phyloP scores from a whole-genome alignment of 2,329 filamentous ascomycete genomes.

The Fusarium multiceps region DNA sequence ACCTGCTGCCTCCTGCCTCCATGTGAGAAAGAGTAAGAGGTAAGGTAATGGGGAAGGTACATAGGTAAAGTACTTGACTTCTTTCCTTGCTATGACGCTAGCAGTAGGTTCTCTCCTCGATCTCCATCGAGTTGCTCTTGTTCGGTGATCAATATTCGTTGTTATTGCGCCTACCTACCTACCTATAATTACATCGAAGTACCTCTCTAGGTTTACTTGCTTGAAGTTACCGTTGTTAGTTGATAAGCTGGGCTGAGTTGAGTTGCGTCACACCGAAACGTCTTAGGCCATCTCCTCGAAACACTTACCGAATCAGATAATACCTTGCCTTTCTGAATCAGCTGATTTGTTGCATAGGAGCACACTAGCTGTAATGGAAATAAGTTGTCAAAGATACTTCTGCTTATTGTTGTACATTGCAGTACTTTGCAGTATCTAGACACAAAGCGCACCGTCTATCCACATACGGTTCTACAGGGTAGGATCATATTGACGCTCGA shows the following conservation, averaged over 20 bases:
- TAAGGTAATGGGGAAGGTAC: conserved; percentile 8
- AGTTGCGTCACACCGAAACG: conserved; percentile 29
- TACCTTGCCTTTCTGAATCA: background rate
- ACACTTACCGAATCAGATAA: background rate
- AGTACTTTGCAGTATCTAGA: background rate
- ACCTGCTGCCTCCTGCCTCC: background rate
- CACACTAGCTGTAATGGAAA: background rate
- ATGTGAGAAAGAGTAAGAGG: background rate
- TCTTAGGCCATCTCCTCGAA: background rate
- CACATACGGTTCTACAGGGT: background rate
- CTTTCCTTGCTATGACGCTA: background rate
- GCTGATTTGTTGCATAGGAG: background rate
- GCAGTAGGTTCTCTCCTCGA: background rate
- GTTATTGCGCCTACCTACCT: background rate
- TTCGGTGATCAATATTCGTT: background rate
- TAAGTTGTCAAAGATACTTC: background rate
- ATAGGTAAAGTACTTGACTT: background rate
- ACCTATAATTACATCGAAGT: background rate
- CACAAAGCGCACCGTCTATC: background rate
- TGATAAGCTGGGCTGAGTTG: conserved; percentile 10
- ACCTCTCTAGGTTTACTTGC: too few relatives aligned
- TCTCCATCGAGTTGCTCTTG: background rate
- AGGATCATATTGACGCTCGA: background rate
- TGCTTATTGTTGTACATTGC: background rate
- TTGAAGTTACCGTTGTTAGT: background rate